Base-by-base conservation (phyloP, 2,329 filamentous ascomycete genomes). In the Colletotrichum lindemuthianum region DNA sequence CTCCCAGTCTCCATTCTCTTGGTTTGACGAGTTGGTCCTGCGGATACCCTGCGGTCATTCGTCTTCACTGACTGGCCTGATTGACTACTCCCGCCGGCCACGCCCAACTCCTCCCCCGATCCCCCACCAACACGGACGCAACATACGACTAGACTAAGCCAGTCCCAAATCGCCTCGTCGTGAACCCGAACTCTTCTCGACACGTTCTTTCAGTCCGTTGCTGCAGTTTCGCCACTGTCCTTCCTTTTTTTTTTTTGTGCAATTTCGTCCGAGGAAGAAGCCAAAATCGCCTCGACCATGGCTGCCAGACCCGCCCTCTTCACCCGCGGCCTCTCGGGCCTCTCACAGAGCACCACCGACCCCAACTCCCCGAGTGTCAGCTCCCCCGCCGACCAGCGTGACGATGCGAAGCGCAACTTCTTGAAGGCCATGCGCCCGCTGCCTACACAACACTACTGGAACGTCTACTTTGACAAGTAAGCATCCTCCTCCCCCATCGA, bases 341-440 rank as follows among this genome's bases (percentile, higher is more conserved):
- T 90, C 64, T 85, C 86, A 61, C 84, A 89, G 74, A 82, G 83
- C 75, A 59, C 65, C 57, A 82, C 84, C 69, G 83, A 86, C 67
- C 79, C 85, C 51, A 87, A 86, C 73, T 88, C 86, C 45, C 81
- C 84, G 36, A 84, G 83, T 66, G 87, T 87, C 64, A 82, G 84
- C 68, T 92, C 91, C 9, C 90, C 91, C 33, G 90, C 91, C 59
- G 87, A 89, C 72, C 85, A 88, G 76, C 89, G 91, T 72, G 90
- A 92, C 76, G 88, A 90, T 77, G 91, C 91, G 60, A 93, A 93
- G 88, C 88, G 91, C 81, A 93, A 93, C 81, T 91, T 94, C 77
- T 84, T 92, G 70, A 89, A 92, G 77, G 85, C 88, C 34, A 89
- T 87, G 82, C 84, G 92, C 58, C 85, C 90, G 55, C 82, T 93